These are phyloP conservation scores for Candida verbasci DNA, from an alignment of 805 yeast species.

Conservation along the genomic window DNA sequence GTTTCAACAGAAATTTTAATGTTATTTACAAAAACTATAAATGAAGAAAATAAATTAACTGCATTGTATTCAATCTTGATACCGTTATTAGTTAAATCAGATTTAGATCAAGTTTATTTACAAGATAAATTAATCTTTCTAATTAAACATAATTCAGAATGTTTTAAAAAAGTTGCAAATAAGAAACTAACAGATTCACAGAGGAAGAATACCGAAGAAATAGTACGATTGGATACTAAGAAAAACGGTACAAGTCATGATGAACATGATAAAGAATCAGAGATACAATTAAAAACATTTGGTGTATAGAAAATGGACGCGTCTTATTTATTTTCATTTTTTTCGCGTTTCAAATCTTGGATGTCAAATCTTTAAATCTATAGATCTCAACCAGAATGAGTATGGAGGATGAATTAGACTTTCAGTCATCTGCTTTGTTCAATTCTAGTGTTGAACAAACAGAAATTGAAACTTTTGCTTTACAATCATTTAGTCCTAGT, in stretches of 20 bases:
- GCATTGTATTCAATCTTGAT: slow-evolving; percentile 29
- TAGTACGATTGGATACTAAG: slow-evolving; percentile 29
- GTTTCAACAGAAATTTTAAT: slow-evolving; percentile 47
- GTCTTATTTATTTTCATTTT: neutral
- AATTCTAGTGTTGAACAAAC: too few species aligned
- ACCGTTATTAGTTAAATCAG: slow-evolving; percentile 31
- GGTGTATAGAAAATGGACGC: slow-evolving; percentile 10
- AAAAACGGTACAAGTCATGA: neutral
- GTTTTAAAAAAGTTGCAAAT: slow-evolving; percentile 47
- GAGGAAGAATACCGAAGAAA: slow-evolving; percentile 34
- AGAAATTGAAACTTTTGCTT: too few species aligned
- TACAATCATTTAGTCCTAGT: neutral
- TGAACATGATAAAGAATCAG: slow-evolving; percentile 9
- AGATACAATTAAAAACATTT: slow-evolving; percentile 23
- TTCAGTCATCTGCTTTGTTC: too few species aligned
- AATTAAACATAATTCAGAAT: slow-evolving; percentile 38
- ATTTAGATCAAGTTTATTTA: slow-evolving; percentile 30
- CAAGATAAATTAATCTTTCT: slow-evolving; percentile 47
- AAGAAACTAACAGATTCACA: slow-evolving; percentile 36
- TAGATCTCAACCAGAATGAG: too few species aligned
- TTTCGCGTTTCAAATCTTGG: neutral
- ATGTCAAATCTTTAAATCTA: too few species aligned
- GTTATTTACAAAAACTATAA: slow-evolving; percentile 34
- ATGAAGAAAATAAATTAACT: slow-evolving; percentile 24
- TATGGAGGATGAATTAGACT: too few species aligned